Evolutionary conservation across 345 rosid genomes (phyloP), one percentile per base, ranked within the genome.

Genomic region (Lepidium sativum): DNA sequence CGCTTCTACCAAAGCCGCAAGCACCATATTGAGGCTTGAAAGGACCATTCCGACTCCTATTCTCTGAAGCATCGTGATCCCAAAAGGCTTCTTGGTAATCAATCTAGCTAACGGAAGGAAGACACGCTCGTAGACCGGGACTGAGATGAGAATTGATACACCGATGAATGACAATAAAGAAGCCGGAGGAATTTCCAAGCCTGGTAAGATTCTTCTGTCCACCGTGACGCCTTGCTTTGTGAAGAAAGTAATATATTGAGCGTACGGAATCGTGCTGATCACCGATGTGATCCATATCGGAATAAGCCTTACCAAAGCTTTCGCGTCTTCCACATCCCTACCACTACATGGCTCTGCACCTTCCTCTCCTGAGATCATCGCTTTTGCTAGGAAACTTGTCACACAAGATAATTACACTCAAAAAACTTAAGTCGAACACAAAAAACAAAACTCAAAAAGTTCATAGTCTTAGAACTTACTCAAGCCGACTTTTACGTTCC

Each of bases 311-410:
- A 84, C 68, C 3, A 84, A 78, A 34, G 79, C 83, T 69, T 82
- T 91, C 2, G 83, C 89, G 70, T 91, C 88, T 77, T 91, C 96
- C 32, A 91, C 95, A 63, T 86, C 91, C 71, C 75, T 80, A 14
- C 63, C 34, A 6, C 82, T 68, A 75, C 97, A 86, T 13, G 85
- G 78, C 60, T 71, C 70, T 25, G 43, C 63, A 42, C 67, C 25
- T 18, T 57, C 74, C 29, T 71, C 80, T 25, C 72, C 55, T 34
- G 75, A 31, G 18, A 77, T 49, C 71, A 78, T 54, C 21, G 82
- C 83, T 58, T 77, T 82, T 18, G 70, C 71, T 23, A 82, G 70
- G 71, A 72, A 73, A 73, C 82, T 82, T 58, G 17, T 20, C 21
- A 41, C 37, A n/a, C 50, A 70, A 70, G 1, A 33, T 2, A 59